These are phyloP conservation scores for Chytriomyces hyalinus DNA, from an alignment of 192 early-diverging fungal genomes.

Conservation along the genomic window DNA sequence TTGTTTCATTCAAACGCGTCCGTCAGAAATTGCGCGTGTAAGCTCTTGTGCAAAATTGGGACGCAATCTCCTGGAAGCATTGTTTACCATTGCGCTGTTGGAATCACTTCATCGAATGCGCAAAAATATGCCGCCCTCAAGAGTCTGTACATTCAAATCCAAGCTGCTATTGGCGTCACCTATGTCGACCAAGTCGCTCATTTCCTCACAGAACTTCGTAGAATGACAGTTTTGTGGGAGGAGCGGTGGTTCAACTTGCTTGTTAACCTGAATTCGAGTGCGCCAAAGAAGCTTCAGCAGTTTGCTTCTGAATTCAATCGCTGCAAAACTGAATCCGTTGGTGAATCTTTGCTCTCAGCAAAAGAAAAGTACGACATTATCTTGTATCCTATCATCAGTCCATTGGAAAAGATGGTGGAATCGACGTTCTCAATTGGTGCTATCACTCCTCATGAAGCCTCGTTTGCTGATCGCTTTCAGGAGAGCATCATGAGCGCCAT, in stretches of 20 bases:
- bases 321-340: slow-evolving; percentile 52
- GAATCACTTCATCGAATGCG: neutral
- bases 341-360: slow-evolving; percentile 51
- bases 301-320: slow-evolving; percentile 62
- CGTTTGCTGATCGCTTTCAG: slow-evolving; percentile 66
- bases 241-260: slow-evolving; percentile 80
- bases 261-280: slow-evolving; percentile 60
- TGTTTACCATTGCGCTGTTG: slow-evolving; percentile 69
- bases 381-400: slow-evolving; percentile 62
- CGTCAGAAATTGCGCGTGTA: slow-evolving; percentile 58
- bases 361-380: slow-evolving; percentile 58
- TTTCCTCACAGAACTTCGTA: slow-evolving; percentile 63
- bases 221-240: slow-evolving; percentile 81
- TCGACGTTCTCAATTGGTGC: slow-evolving; percentile 45
- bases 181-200: slow-evolving; percentile 35
- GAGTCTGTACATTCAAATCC: slow-evolving; percentile 7
- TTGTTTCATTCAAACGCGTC: slow-evolving; percentile 66
- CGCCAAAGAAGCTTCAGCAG: slow-evolving; percentile 57
- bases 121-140: too few relatives aligned
- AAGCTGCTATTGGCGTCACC: neutral
- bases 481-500: slow-evolving; percentile 62
- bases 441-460: slow-evolving; percentile 67
- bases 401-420: slow-evolving; percentile 60
- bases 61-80: slow-evolving; percentile 64
- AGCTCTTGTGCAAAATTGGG: slow-evolving; percentile 67